Percentiles rank a stretch among this genome's conserved stretches.
Evolutionary conservation across 2,329 filamentous ascomycete species (phyloP).

Genomic region (Penicillium aurantiogriseum): DNA sequence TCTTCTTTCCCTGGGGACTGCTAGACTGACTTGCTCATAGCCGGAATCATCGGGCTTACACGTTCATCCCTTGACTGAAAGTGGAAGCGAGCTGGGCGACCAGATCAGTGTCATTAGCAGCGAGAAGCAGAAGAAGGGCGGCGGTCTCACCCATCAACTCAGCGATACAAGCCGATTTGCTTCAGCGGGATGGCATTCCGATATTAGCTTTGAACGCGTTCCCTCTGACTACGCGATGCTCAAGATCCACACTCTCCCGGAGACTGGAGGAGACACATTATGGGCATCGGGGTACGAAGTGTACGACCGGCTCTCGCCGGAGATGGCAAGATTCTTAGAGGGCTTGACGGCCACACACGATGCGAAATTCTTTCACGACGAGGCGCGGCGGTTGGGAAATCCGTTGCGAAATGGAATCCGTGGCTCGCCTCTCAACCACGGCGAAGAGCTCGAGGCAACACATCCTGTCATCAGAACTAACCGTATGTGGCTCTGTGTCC

Average conservation of each 20-base stretch:
- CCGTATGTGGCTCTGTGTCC: not conserved
- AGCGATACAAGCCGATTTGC: not conserved
- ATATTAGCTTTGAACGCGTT: not conserved
- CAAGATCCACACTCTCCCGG: not conserved
- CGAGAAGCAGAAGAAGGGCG: not conserved
- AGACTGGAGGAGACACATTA: not conserved
- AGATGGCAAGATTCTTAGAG: constrained; percentile 39
- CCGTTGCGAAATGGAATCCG: not conserved
- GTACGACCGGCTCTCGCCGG: constrained; percentile 40
- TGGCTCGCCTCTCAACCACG: not conserved
- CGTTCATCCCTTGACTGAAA: not conserved
- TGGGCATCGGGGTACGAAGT: constrained; percentile 31
- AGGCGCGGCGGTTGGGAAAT: not conserved
- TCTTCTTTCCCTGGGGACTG: not conserved
- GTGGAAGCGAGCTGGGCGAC: not conserved
- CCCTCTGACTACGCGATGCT: not conserved
- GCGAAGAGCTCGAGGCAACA: not conserved
- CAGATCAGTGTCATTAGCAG: not conserved
- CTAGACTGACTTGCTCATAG: not conserved
- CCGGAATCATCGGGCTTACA: not conserved
- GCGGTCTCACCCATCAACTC: not conserved
- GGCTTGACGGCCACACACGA: constrained; percentile 38
- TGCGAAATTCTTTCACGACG: not conserved
- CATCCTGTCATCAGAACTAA: not conserved
- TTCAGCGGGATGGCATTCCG: not conserved